Base-by-base conservation (phyloP, 1,139 yeast genomes). In the Lizanozyma gosingica region DNA sequence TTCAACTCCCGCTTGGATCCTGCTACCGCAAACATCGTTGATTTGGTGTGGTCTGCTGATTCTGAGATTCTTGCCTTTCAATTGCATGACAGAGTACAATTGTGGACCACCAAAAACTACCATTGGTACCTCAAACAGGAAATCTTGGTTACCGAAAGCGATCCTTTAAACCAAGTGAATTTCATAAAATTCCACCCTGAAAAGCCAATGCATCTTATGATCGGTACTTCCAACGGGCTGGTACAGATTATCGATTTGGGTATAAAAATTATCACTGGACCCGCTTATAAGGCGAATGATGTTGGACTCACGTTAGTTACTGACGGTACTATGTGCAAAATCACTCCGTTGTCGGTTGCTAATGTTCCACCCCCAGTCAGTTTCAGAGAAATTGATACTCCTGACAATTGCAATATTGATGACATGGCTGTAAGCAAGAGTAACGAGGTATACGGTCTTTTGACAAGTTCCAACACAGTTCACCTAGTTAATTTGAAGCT, bases 281-380 rank as follows among this genome's bases (percentile, higher is more conserved):
- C 94, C 6, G 73, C 83, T 0, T 59, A 68, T 8, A 60, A 76
- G 6, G 90, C 94, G 1, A 54, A 69, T 45, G 97, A 88, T 57
- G 54, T 74, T 17, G 98, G 98, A 38, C 78, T 84, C 68, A 76
- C 80, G 8, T 63, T 83, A 33, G 96, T 92, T 1, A 68, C 83
- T 33, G 98, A 94, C 63, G 97, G 97, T 2, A 52, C 61, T 2
- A 68, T 70, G n/a, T 72, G 83, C 29, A 78, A 80, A 50, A 63
- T 88, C 27, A 90, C 98, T 0, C 97, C 98, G 0, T 67, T 94
- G 35, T 71, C 83, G 1, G 59, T 82, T 33, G 96, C 97, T 1
- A 87, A 82, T 56, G 94, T 88, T 4, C 99, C 99, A 2, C 99
- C 99, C 1, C 99, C 99, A 35, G 78, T 86, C 55, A 73, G 87